phyloP scores from a whole-genome alignment of 2,329 filamentous ascomycete genomes.

The Fusarium sp. region DNA sequence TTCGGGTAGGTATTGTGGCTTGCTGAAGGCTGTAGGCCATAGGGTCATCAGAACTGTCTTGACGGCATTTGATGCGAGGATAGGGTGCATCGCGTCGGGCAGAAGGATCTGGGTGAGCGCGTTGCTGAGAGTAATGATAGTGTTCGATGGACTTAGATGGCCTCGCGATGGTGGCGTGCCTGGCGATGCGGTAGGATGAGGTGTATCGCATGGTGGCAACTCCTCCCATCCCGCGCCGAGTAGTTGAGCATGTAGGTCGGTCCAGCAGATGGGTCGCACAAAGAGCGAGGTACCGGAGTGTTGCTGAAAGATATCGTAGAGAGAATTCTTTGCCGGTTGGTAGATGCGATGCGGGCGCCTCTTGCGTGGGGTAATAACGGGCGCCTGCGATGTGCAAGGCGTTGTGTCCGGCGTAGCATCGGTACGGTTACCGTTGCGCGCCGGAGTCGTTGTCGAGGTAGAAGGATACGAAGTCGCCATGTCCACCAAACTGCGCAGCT shows the following conservation, averaged over 20 bases:
- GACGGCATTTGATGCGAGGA: constrained; percentile 57
- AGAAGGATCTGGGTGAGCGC: constrained; percentile 60
- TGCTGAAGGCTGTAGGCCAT: constrained; percentile 56
- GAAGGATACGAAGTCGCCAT: constrained; percentile 44
- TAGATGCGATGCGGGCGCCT: constrained; percentile 51
- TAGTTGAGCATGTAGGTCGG: constrained; percentile 62
- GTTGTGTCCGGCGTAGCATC: constrained; percentile 38
- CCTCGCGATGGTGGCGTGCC: constrained; percentile 54
- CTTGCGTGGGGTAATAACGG: constrained; percentile 40
- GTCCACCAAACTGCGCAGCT: constrained; percentile 49
- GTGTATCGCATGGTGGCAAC: constrained; percentile 57
- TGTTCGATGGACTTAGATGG: constrained; percentile 56
- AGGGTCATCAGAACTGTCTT: constrained; percentile 60
- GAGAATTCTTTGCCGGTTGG: constrained; percentile 61
- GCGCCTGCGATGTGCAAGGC: constrained; percentile 46
- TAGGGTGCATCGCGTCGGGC: constrained; percentile 50
- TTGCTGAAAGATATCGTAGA: constrained; percentile 65
- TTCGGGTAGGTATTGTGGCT: constrained; percentile 53
- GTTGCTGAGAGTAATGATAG: constrained; percentile 58
- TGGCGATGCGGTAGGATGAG: constrained; percentile 53
- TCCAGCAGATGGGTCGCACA: constrained; percentile 68
- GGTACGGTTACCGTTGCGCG: constrained; percentile 6
- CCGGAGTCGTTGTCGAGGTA: constrained; percentile 19
- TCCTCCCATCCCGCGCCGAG: constrained; percentile 62
- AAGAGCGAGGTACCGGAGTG: constrained; percentile 63